A percentile compares a stretch with the other conserved stretches of the same genome.
phyloP scores from a whole-genome alignment of 2,329 filamentous ascomycete genomes.

The Xylaria multiplex region DNA sequence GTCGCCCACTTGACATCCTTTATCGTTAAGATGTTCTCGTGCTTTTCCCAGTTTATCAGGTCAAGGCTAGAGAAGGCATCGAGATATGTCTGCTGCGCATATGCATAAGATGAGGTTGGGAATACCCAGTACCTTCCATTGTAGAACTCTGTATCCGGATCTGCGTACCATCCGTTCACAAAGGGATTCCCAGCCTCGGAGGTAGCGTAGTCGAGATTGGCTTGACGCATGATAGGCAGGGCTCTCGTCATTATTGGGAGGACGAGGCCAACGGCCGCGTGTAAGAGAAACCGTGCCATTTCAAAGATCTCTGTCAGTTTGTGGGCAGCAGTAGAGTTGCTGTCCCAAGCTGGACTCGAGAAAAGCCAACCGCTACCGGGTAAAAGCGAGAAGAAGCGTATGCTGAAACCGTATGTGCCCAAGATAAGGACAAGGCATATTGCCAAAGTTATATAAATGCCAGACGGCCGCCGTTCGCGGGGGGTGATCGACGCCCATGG shows the following conservation, averaged over 20 bases:
- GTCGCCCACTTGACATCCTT: slow-evolving; percentile 56
- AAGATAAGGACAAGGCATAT: slow-evolving; percentile 15
- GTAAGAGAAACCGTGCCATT: slow-evolving; percentile 16
- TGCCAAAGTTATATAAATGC: slow-evolving; percentile 21
- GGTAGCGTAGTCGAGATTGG: slow-evolving; percentile 51
- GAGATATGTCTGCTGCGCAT: slow-evolving; percentile 60
- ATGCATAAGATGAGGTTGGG: slow-evolving; percentile 57
- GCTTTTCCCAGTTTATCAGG: slow-evolving; percentile 60
- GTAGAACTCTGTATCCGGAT: slow-evolving; percentile 61
- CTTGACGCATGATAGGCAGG: slow-evolving; percentile 16
- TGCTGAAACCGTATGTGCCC: neutral
- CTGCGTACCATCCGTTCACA: slow-evolving; percentile 61
- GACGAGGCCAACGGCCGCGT: slow-evolving; percentile 8
- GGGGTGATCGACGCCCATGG: neutral
- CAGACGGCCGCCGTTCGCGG: neutral
- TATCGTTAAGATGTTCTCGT: slow-evolving; percentile 55
- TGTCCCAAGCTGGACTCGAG: neutral
- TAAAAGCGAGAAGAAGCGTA: slow-evolving; percentile 17
- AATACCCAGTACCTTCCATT: slow-evolving; percentile 59
- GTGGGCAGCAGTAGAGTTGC: neutral
- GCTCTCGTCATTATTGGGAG: slow-evolving; percentile 28
- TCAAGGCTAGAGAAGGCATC: slow-evolving; percentile 62
- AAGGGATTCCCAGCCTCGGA: slow-evolving; percentile 59
- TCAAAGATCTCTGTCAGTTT: slow-evolving; percentile 6
- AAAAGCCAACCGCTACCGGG: slow-evolving; percentile 6